Evolutionary conservation across 768 basidiomycete species (phyloP), one percentile per base, ranked within the genome.

Genomic region (Termitomyces eurrhizus): DNA sequence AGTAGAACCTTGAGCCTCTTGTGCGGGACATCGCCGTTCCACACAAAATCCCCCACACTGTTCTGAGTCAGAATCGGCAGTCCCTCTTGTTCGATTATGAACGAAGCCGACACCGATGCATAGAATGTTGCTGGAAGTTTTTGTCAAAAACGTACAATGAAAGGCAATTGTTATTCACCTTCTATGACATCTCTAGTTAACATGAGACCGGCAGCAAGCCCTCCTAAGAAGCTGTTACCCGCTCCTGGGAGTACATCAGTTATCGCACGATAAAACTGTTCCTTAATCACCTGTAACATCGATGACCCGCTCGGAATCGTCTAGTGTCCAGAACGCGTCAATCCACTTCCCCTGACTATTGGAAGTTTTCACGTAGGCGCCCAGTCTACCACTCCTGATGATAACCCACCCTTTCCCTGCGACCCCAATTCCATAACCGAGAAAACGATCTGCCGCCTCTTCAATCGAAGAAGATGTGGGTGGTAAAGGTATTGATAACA

Each of bases 171-270:
- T 36, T 13, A 70, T 74, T 60, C 60, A 92, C 93, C 91, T 79
- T 85, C 74, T 52, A 78, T 78, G n/a, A 90, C 70, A 68, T 93
- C 81, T 2, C 79, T 67, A 48, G 80, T 75, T 54, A 85, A 65
- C 21, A 74, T 64, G 54, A 94, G 70, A 0, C 93, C 93, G 21
- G 91, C 93, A 12, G 85, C 85, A 14, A 95, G 78, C 7, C 93
- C 93, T 14, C 93, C 93, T 26, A 95, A 78, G 72, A 95, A 96
- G 61, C 85, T 82, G 71, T 96, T 96, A 16, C 94, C 94, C n/a
- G 92, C 93, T 48, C 94, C 92, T 92, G 63, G 26, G 36, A 21
- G n/a, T 41, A 55, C 16, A 48, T 62, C 24, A 58, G 45, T 35
- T 36, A 29, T 18, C 21, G 26, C 6, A 51, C 24, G 4, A 42